Conservation (phyloP, 2,329 filamentous ascomycete species). For the Pseudogymnoascus sp. region DNA sequence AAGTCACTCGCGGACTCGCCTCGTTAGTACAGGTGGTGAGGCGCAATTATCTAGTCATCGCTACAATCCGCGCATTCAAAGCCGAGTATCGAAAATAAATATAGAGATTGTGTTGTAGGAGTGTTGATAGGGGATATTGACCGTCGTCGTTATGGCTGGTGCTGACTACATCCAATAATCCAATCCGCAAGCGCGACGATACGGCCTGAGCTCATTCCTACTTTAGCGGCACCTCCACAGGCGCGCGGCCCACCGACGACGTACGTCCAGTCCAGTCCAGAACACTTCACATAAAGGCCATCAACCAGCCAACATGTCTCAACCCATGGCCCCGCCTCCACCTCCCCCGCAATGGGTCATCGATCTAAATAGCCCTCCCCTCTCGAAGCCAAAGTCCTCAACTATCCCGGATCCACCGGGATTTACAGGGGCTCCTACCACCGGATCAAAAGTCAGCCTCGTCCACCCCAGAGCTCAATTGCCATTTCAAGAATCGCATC, state of each 20-base stretch:
- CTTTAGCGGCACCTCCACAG: conserved; percentile 7
- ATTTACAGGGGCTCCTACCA: conserved; percentile 49
- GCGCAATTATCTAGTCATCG: conserved; percentile 5
- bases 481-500: not conserved
- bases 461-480: conserved; percentile 5
- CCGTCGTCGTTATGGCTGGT: not conserved
- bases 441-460: conserved; percentile 48
- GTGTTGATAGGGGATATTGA: not conserved
- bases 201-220: conserved; percentile 7
- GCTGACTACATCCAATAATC: conserved; percentile 9
- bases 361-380: conserved; percentile 66
- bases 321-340: conserved; percentile 33
- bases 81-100: not conserved
- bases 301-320: conserved; percentile 14
- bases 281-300: conserved; percentile 2
- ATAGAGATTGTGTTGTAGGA: not conserved
- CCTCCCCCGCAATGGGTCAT: conserved; percentile 72
- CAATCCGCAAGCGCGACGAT: conserved; percentile 7
- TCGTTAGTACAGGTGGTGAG: conserved; percentile 3
- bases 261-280: conserved; percentile 1
- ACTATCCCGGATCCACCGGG: conserved; percentile 81
- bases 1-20: not conserved
- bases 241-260: conserved; percentile 4
- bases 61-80: not conserved
- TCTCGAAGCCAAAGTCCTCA: conserved; percentile 55